Evolutionary conservation across 192 early-diverging fungal genomes (phyloP).

Genomic region (Cladochytrium replicatum): DNA sequence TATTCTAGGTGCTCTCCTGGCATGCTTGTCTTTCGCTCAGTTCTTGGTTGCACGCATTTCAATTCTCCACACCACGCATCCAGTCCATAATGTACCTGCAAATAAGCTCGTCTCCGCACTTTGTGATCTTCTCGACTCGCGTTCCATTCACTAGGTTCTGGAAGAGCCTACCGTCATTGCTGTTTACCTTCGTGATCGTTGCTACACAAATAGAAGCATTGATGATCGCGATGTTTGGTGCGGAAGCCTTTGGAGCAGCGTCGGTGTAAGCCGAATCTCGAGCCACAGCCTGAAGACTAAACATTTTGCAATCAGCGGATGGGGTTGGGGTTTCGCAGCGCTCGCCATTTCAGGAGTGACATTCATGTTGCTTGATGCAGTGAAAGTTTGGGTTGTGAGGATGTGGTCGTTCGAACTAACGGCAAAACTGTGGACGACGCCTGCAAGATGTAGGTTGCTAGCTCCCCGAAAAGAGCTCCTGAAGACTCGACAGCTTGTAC

Average conservation of each 20-base stretch:
- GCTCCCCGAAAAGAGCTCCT: neutral
- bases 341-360: neutral
- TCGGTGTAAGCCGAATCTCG: neutral
- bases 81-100: neutral
- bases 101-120: neutral
- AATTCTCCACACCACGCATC: neutral
- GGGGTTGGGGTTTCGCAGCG: neutral
- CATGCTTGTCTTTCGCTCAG: slow-evolving; percentile 58
- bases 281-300: neutral
- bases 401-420: neutral
- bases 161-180: neutral
- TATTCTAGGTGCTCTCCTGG: slow-evolving; percentile 54
- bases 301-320: neutral
- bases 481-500: no score
- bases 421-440: neutral
- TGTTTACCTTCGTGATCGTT: neutral
- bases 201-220: neutral
- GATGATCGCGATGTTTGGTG: neutral
- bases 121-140: neutral
- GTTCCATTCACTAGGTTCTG: neutral
- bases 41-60: slow-evolving; percentile 55
- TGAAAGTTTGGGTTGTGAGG: neutral
- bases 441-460: neutral
- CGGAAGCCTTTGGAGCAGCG: neutral
- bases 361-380: neutral